A percentile compares a stretch with the other conserved stretches of the same genome.
Conservation (phyloP, 768 basidiomycete genomes). For the Boletus vinaceobasis region DNA sequence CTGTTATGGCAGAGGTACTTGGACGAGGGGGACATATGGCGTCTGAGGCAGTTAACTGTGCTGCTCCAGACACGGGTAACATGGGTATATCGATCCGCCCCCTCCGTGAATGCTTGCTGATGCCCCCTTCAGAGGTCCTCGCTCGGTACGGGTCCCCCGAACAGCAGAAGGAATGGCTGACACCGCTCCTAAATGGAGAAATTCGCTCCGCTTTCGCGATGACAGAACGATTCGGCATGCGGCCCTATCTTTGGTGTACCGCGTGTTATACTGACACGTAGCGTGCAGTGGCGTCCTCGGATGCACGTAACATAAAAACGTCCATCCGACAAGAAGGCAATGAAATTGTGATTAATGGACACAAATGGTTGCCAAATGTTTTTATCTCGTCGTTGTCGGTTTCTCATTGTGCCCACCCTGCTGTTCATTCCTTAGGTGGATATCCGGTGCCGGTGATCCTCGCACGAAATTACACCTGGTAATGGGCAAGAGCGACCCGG, state of each 20-base stretch:
- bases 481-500: conserved; percentile 91
- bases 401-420: conserved; percentile 14
- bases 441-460: conserved; percentile 94
- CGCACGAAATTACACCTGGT: conserved; percentile 87
- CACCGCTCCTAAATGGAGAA: conserved; percentile 85
- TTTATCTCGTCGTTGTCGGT: background rate
- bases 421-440: conserved; percentile 63
- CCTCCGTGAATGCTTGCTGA: background rate
- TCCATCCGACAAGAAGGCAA: conserved; percentile 80
- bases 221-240: conserved; percentile 86
- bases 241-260: conserved; percentile 2
- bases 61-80: conserved; percentile 96
- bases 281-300: conserved; percentile 74
- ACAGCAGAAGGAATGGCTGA: conserved; percentile 89
- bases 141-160: conserved; percentile 89
- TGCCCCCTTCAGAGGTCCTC: conserved; percentile 71
- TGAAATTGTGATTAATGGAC: conserved; percentile 90
- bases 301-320: conserved; percentile 92
- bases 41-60: conserved; percentile 87
- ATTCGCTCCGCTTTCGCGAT: conserved; percentile 94
- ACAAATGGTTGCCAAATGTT: conserved; percentile 72
- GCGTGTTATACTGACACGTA: conserved; percentile 2
- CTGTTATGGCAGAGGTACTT: conserved; percentile 94
- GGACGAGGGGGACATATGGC: conserved; percentile 81
- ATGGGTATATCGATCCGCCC: conserved; percentile 60